phyloP scores from a whole-genome alignment of 78 protist species.

The Thecamonas trahens region DNA sequence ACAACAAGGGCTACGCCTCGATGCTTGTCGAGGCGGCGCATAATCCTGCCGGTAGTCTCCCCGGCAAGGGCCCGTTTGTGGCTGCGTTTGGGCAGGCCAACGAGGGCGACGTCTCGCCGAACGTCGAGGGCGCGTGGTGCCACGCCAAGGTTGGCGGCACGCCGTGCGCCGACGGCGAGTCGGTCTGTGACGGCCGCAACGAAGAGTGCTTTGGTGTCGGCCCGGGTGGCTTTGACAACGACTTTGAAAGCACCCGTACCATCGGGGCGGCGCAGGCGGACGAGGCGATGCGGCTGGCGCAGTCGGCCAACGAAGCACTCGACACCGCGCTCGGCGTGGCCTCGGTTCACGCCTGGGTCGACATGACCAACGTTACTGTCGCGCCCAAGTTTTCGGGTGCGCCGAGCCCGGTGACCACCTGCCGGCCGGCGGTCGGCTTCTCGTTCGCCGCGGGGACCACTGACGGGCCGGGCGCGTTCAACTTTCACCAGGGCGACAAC shows the following conservation, averaged over 20 bases:
- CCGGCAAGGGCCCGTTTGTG: slow-evolving; percentile 56
- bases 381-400: slow-evolving; percentile 9
- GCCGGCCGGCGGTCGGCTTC: slow-evolving; percentile 63
- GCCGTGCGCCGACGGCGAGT: slow-evolving; percentile 30
- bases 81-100: slow-evolving; percentile 65
- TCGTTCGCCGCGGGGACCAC: slow-evolving; percentile 73
- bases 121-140: slow-evolving; percentile 57
- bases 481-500: slow-evolving; percentile 57
- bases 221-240: slow-evolving; percentile 43
- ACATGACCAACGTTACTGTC: slow-evolving; percentile 36
- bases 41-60: slow-evolving; percentile 18
- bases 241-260: slow-evolving; percentile 51
- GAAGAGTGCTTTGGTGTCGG: slow-evolving; percentile 45
- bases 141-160: slow-evolving; percentile 44
- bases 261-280: slow-evolving; percentile 50
- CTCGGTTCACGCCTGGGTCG: slow-evolving; percentile 30
- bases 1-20: slow-evolving; percentile 77
- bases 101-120: slow-evolving; percentile 71
- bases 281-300: slow-evolving; percentile 33
- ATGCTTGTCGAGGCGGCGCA: slow-evolving; percentile 34
- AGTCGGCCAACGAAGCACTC: neutral
- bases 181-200: slow-evolving; percentile 44
- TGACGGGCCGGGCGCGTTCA: slow-evolving; percentile 72
- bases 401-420: slow-evolving; percentile 25
- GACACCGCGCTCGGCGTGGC: neutral